Evolutionary conservation across 352 stramenopile species (phyloP), one percentile per base, ranked within the genome.

Genomic region (Phytophthora hybrid): DNA sequence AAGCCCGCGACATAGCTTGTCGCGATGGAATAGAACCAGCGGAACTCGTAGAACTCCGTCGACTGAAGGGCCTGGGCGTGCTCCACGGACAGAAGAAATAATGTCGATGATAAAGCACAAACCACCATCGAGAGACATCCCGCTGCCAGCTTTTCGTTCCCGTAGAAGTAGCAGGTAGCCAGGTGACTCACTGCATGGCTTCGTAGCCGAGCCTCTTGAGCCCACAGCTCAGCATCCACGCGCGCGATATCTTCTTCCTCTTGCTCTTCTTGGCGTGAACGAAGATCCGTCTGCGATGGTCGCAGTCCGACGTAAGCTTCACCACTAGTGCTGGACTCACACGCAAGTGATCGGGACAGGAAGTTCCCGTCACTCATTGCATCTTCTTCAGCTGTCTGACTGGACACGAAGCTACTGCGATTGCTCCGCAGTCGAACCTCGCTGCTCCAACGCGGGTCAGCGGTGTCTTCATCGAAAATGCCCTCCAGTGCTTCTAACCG

Each of bases 31-130:
- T 88, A 85, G 31, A 87, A 83, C 59, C 76, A 71, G 4, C 76
- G 72, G 3, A 59, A 90, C 16, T 68, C 32, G 70, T 85, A 87
- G 52, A 92, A 89, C 55, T 92, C 79, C 2, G 77, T 88, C 14
- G 54, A 34, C 21, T 77, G 34, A n/a, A 91, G 66, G 18, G 77
- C 29, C 21, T 73, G 74, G 26, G 80, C 66, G 32, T 62, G 78
- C 23, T 73, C 63, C 16, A 72, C 67, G 9, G 63, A 54, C 9
- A 68, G 5, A 4, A 89, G 71, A 51, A 90, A 82, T 14, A 78
- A 18, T 0, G 55, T 18, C 1, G 81, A 77, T 9, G 74, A 74
- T 14, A 77, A 18, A 0, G 56, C 59, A 37, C 66, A 80, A 11
- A 80, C 11, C 13, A 78, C 21, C 3, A 77, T 5, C 7, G 84